phyloP scores from a whole-genome alignment of 2,329 filamentous ascomycete genomes.

The Ceratocystis destructans region DNA sequence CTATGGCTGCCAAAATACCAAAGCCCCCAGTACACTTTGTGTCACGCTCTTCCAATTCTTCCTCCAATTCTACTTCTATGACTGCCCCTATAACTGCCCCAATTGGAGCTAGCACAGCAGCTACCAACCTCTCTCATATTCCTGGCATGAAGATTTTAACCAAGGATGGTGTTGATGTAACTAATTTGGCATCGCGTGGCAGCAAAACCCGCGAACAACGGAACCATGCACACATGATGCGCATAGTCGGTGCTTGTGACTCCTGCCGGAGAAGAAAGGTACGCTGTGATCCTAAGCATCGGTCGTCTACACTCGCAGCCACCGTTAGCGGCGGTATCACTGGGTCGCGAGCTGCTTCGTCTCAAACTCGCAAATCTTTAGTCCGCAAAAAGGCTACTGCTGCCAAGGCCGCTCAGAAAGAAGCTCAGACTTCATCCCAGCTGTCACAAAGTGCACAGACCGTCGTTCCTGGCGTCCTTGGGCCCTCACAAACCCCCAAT shows the following conservation, averaged over 20 bases:
- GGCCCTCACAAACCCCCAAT: background rate
- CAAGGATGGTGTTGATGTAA: conserved; percentile 48
- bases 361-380: background rate
- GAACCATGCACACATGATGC: conserved; percentile 52
- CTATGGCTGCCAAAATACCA: conserved; percentile 16
- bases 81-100: background rate
- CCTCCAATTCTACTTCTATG: background rate
- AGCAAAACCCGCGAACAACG: conserved; percentile 56
- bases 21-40: conserved; percentile 14
- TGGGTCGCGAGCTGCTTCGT: background rate
- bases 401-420: background rate
- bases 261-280: conserved; percentile 50
- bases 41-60: background rate
- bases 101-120: background rate
- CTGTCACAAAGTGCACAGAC: background rate
- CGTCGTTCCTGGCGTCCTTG: background rate
- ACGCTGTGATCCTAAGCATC: conserved; percentile 47
- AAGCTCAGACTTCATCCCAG: background rate
- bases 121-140: conserved; percentile 38
- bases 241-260: conserved; percentile 54
- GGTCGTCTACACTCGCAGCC: conserved; percentile 24
- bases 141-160: conserved; percentile 56
- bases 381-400: background rate
- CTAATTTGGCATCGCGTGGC: conserved; percentile 46
- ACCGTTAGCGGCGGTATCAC: conserved; percentile 20